phyloP scores from a whole-genome alignment of 331 rosid species.

The Acacia pycnantha region DNA sequence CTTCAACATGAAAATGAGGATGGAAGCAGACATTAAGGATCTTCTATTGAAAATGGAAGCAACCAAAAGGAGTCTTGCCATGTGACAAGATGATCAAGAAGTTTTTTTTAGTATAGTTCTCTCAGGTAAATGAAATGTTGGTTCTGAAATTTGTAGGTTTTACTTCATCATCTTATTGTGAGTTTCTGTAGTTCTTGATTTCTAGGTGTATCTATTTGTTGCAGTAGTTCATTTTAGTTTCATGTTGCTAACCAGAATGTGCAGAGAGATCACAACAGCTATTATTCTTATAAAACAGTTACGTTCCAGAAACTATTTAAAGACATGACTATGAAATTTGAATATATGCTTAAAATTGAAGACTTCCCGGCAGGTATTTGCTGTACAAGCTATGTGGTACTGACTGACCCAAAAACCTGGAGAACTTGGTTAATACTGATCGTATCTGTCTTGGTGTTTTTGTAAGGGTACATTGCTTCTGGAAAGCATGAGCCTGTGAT shows the following conservation, averaged over 20 bases:
- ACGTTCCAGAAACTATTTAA: conserved; percentile 34
- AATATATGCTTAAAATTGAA: conserved; percentile 15
- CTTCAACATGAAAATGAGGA: conserved; percentile 79
- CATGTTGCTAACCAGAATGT: conserved; percentile 62
- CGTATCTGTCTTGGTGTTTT: neutral
- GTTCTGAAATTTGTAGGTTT: conserved; percentile 44
- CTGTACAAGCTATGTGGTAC: conserved; percentile 12
- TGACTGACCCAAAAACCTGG: neutral
- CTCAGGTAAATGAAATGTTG: conserved; percentile 38
- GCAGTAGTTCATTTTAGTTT: conserved; percentile 33
- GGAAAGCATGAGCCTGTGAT: neutral
- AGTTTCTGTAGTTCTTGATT: conserved; percentile 41
- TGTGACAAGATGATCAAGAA: conserved; percentile 38
- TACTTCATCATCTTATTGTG: conserved; percentile 34
- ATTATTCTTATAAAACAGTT: conserved; percentile 39
- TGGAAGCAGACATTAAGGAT: conserved; percentile 89
- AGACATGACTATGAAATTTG: conserved; percentile 21
- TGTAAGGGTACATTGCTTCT: neutral
- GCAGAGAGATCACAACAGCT: conserved; percentile 55
- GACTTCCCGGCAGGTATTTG: neutral
- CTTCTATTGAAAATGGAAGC: conserved; percentile 92
- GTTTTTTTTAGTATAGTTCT: conserved; percentile 30
- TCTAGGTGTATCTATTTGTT: conserved; percentile 40
- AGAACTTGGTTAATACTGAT: conserved; percentile 9
- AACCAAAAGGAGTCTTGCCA: conserved; percentile 73